Percentiles rank a stretch among this genome's conserved stretches.
Evolutionary conservation across 768 basidiomycete genomes (phyloP).

Genomic region (Boletus pseudo-olivaceus): DNA sequence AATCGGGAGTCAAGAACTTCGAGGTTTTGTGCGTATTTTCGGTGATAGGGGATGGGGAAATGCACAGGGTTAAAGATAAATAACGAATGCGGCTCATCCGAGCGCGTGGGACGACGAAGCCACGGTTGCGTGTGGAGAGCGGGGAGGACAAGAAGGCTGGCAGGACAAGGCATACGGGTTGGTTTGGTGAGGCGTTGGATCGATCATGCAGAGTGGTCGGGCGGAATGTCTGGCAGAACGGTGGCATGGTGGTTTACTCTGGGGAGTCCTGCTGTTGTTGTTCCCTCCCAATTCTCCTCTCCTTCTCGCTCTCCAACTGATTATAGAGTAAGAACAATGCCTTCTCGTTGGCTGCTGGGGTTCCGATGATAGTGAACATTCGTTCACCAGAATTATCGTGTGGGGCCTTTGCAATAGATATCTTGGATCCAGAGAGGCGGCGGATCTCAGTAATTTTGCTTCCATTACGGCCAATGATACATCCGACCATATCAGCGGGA

Average conservation of each 20-base stretch:
- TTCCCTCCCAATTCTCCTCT: constrained; percentile 84
- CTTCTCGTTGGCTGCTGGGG: constrained; percentile 95
- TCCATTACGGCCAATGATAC: constrained; percentile 93
- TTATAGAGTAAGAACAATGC: constrained; percentile 96
- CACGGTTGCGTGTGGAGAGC: constrained; percentile 12
- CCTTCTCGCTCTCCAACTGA: constrained; percentile 95
- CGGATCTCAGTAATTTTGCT: constrained; percentile 99
- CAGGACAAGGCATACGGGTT: constrained; percentile 26
- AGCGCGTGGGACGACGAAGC: constrained; percentile 9
- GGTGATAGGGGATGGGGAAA: constrained; percentile 9
- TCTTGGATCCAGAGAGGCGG: constrained; percentile 94
- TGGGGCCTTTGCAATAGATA: constrained; percentile 98
- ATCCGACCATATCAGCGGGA: constrained; percentile 98
- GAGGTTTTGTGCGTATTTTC: constrained; percentile 25
- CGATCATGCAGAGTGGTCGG: constrained; percentile 10
- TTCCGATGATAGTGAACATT: constrained; percentile 99
- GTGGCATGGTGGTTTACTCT: constrained; percentile 20
- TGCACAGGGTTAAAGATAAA: constrained; percentile 26
- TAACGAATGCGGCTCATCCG: constrained; percentile 21
- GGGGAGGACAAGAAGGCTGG: constrained; percentile 28
- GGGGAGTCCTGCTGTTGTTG: constrained; percentile 77
- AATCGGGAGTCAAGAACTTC: constrained; percentile 29
- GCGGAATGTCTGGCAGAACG: not conserved
- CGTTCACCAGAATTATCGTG: constrained; percentile 99
- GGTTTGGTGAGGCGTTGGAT: constrained; percentile 14